Evolutionary conservation across 2,329 filamentous ascomycete genomes (phyloP), one percentile per base, ranked within the genome.

Genomic region (Hypoxylon sp.): DNA sequence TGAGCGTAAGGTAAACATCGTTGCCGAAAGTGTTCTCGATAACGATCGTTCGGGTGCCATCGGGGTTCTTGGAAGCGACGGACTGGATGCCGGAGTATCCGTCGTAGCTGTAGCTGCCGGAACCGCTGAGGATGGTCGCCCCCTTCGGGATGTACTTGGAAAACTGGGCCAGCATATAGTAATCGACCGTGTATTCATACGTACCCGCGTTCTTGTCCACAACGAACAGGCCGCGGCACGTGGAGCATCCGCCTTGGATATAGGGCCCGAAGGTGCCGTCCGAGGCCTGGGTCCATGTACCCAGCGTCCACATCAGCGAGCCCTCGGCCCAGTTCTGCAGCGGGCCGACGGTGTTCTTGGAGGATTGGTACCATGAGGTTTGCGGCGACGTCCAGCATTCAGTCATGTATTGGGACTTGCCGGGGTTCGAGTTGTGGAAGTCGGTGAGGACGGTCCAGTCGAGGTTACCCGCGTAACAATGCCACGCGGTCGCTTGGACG

Each of bases 131-230:
- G 17, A 85, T 79, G 3, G 77, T 79, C 0, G 83, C 83, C 48
- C 83, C 83, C 40, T 79, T 78, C 20, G 82, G 81, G 63, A 86
- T 84, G 73, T 82, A 86, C 67, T 78, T 81, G 74, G 80, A 82
- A 74, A 85, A 86, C 74, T 88, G 85, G 1, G 83, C 85, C 66
- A 87, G 78, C 81, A 85, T 85, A 74, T 87, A 87, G 76, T 86
- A 87, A 67, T 85, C 84, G 6, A 84, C 79, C 27, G 81, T 82
- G 67, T 82, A 81, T 3, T 76, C 78, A 75, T 87, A 87, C 2
- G 79, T 81, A 22, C 78, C 79, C 10, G 79, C 73, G 6, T 76
- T 74, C 7, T 77, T 84, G 78, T 90, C 85, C 65, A 90, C 81
- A 3, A 85, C 85, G 50, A 89, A 86, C 5, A 90, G 81, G 8